phyloP scores from a whole-genome alignment of 2,329 filamentous ascomycete species.

The Fusarium sp. region DNA sequence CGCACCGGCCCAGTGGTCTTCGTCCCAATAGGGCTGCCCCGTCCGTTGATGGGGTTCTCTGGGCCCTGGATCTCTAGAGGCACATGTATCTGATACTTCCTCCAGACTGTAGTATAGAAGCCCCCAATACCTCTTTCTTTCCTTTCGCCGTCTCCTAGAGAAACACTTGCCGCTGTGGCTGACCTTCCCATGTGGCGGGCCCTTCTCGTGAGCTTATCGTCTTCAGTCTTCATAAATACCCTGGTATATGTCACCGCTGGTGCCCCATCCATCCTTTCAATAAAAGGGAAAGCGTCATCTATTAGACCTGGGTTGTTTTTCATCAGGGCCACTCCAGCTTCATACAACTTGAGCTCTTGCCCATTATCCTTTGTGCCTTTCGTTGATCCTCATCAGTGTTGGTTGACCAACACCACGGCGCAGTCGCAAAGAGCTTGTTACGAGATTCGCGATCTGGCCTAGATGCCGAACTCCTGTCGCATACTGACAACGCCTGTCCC shows the following conservation, averaged over 20 bases:
- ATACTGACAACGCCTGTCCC: constrained; percentile 13
- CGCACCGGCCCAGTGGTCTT: constrained; percentile 20
- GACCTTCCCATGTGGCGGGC: constrained; percentile 29
- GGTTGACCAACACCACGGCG: constrained; percentile 5
- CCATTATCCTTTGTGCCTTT: constrained; percentile 7
- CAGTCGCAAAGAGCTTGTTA: constrained; percentile 12
- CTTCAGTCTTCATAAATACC: constrained; percentile 28
- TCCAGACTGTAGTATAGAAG: constrained; percentile 27
- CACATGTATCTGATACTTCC: constrained; percentile 37
- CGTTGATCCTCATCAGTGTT: constrained; percentile 11
- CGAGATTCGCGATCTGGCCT: constrained; percentile 22
- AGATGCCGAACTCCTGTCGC: constrained; percentile 33
- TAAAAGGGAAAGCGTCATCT: constrained; percentile 39
- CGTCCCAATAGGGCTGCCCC: constrained; percentile 37
- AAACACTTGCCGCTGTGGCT: constrained; percentile 33
- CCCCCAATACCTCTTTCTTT: constrained; percentile 18
- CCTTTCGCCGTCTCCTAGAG: constrained; percentile 32
- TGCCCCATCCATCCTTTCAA: constrained; percentile 34
- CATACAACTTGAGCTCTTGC: constrained; percentile 14
- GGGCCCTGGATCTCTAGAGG: constrained; percentile 19
- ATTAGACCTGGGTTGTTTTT: constrained; percentile 21
- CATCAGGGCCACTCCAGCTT: constrained; percentile 26
- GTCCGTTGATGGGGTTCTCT: constrained; percentile 34
- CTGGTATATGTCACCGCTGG: constrained; percentile 31
- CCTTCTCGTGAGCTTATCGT: constrained; percentile 30